Conservation (phyloP, 1,284 basidiomycete species). For the Cryptococcus jaspeensis region DNA sequence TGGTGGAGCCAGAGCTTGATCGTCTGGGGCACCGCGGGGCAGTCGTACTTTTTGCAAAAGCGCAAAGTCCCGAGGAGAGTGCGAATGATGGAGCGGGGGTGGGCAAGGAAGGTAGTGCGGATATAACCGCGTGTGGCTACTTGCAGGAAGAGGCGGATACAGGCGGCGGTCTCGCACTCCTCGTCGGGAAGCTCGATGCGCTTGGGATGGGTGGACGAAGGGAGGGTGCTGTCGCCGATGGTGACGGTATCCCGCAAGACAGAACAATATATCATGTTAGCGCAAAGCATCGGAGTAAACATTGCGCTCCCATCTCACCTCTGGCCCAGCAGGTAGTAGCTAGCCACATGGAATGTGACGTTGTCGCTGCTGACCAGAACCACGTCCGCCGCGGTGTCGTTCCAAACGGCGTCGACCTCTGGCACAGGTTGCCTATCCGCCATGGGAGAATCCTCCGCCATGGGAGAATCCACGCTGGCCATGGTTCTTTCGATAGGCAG, state of each 20-base stretch:
- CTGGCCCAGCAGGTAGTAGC: slow-evolving; percentile 8
- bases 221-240: not conserved
- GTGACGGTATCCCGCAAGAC: not conserved
- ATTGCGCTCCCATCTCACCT: slow-evolving; percentile 15
- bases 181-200: slow-evolving; percentile 7
- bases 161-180: slow-evolving; percentile 4
- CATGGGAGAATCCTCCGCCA: no score
- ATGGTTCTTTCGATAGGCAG: no score
- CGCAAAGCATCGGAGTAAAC: no score
- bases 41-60: slow-evolving; percentile 1
- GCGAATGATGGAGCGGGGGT: not conserved
- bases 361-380: slow-evolving; percentile 13
- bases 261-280: no score
- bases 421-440: no score
- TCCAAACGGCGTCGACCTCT: slow-evolving; percentile 5
- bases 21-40: not conserved
- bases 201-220: not conserved
- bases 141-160: slow-evolving; percentile 5
- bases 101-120: not conserved
- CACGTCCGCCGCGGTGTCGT: slow-evolving; percentile 10
- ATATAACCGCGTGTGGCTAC: slow-evolving; percentile 1
- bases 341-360: slow-evolving; percentile 9
- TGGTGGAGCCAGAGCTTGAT: not conserved
- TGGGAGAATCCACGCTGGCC: no score
- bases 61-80: no score